Percentiles rank a stretch among this genome's conserved stretches.
phyloP scores from a whole-genome alignment of 2,329 filamentous ascomycete species.

The Ploettnerulaceae sp. region DNA sequence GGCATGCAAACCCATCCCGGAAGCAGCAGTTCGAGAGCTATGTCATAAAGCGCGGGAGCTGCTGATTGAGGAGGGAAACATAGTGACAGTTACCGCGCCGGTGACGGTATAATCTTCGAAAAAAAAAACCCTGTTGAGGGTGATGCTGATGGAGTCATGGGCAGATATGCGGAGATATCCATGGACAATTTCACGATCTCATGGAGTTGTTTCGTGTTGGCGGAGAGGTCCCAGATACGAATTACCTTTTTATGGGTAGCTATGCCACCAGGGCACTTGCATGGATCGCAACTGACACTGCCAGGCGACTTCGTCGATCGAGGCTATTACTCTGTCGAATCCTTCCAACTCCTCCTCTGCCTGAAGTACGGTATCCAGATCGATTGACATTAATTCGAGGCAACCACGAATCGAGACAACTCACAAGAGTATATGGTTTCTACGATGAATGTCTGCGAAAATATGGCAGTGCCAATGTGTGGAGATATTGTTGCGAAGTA shows the following conservation, averaged over 20 bases:
- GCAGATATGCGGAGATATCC: conserved; percentile 92
- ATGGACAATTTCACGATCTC: conserved; percentile 92
- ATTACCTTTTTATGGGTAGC: conserved; percentile 96
- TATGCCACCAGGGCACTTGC: no score
- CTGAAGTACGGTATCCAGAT: conserved; percentile 94
- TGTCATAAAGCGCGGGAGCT: conserved; percentile 97
- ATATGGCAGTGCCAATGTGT: conserved; percentile 94
- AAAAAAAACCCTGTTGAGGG: not conserved
- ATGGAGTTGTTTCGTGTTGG: conserved; percentile 96
- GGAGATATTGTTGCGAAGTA: conserved; percentile 95
- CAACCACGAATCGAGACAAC: conserved; percentile 94
- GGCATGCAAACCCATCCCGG: conserved; percentile 92
- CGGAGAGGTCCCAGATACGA: conserved; percentile 90
- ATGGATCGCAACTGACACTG: no score
- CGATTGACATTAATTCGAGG: conserved; percentile 94
- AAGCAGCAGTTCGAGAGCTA: conserved; percentile 89
- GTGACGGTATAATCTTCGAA: conserved; percentile 63
- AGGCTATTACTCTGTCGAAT: conserved; percentile 96
- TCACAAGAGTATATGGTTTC: conserved; percentile 96
- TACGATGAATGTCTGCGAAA: conserved; percentile 96
- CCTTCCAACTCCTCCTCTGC: conserved; percentile 89
- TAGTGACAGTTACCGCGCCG: conserved; percentile 89
- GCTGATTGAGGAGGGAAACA: conserved; percentile 94
- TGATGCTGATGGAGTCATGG: conserved; percentile 17
- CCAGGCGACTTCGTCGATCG: conserved; percentile 99